These are phyloP conservation scores for Coemansia sp. DNA, from an alignment of 371 early-diverging fungal genomes.

Conservation along the genomic window DNA sequence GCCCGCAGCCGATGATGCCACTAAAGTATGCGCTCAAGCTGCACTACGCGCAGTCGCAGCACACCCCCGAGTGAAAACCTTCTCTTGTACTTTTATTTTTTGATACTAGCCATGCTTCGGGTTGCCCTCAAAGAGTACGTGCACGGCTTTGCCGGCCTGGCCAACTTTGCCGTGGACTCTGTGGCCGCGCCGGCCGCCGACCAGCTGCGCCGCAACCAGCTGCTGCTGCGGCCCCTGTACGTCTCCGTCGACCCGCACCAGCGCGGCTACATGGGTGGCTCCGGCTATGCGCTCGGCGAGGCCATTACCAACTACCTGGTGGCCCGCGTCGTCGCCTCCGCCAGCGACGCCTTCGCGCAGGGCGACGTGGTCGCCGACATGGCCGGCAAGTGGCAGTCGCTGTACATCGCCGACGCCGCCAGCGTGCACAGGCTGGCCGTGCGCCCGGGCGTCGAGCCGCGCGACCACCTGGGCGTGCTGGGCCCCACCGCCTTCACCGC, in stretches of 20 bases:
- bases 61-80: neutral
- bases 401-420: slow-evolving; percentile 19
- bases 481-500: slow-evolving; percentile 68
- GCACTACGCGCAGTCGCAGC: slow-evolving; percentile 18
- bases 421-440: slow-evolving; percentile 17
- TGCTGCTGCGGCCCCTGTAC: slow-evolving; percentile 22
- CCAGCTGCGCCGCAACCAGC: slow-evolving; percentile 17
- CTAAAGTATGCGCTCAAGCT: slow-evolving; percentile 43
- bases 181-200: slow-evolving; percentile 15
- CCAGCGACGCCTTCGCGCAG: slow-evolving; percentile 32
- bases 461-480: slow-evolving; percentile 35
- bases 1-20: slow-evolving; percentile 45
- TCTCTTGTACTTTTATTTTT: neutral
- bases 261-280: slow-evolving; percentile 51
- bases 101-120: neutral
- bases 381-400: slow-evolving; percentile 35
- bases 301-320: slow-evolving; percentile 51
- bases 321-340: slow-evolving; percentile 50
- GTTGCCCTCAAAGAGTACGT: slow-evolving; percentile 17
- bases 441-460: slow-evolving; percentile 21
- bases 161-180: slow-evolving; percentile 12
- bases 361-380: slow-evolving; percentile 52
- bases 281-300: slow-evolving; percentile 50
- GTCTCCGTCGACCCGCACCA: slow-evolving; percentile 35
- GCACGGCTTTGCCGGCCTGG: slow-evolving; percentile 7